Evolutionary conservation across 768 basidiomycete species (phyloP), one percentile per base, ranked within the genome.

Genomic region (Lactarius tabidus): DNA sequence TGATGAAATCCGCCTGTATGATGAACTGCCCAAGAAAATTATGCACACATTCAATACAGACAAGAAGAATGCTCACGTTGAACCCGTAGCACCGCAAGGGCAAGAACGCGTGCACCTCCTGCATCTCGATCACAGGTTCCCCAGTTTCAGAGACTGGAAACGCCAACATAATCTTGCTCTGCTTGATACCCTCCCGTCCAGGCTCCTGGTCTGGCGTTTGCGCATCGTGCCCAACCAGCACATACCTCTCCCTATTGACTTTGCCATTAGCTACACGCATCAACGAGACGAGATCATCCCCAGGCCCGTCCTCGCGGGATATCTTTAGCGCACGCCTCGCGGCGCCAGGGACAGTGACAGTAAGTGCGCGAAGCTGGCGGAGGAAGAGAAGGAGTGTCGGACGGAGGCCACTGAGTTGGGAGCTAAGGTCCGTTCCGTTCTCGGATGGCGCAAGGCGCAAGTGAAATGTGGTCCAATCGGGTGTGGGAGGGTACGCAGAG

Each of bases 1-100:
- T 73, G 43, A 75, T 63, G 55, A 75, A 74, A 60, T 75, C 74
- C 1, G 69, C 74, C 45, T 75, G 74, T 35, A 75, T 67, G 53
- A 75, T 63, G 63, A 75, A 75, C 74, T 75, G 57, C 43, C 26
- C 2, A 4, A 23, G 33, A 6, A 53, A n/a, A 23, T 29, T 41
- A 28, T 45, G 18, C 48, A 39, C 20, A 10, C 33, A 20, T 23
- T 35, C 28, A n/a, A 39, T 26, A 23, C 14, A 17, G 41, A 53
- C 28, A 28, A 55, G n/a, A 9, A 28, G n/a, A 58, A 12, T 7
- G 36, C 73, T n/a, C 23, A 74, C 73, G 20, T 55, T 58, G 57
- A 73, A 72, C 15, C 73, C 73, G 53, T 64, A 71, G 45, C 60
- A 57, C 5, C 70, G 52, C 26, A 74, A 56, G 3, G 73, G 73